Percentiles rank a stretch among this genome's conserved stretches.
Evolutionary conservation across 345 rosid genomes (phyloP).

Genomic region (Boechera stricta): DNA sequence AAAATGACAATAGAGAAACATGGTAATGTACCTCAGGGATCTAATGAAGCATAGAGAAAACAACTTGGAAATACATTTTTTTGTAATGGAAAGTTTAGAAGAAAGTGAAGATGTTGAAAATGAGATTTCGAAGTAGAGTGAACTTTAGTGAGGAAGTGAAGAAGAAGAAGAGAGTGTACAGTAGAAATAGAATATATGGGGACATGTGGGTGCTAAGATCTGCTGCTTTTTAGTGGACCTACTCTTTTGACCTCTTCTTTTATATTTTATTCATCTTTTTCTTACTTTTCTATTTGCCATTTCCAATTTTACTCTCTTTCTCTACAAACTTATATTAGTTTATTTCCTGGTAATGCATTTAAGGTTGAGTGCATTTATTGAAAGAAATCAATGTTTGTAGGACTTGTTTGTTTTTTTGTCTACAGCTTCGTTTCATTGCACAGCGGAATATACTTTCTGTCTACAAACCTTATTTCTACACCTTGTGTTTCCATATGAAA

Average conservation of each 20-base stretch:
- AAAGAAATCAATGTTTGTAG: constrained; percentile 30
- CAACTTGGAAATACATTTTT: neutral
- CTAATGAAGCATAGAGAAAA: constrained; percentile 26
- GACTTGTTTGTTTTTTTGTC: constrained; percentile 41
- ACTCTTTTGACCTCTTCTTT: constrained; percentile 46
- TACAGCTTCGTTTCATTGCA: constrained; percentile 18
- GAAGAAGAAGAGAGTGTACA: constrained; percentile 46
- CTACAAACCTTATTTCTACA: constrained; percentile 11
- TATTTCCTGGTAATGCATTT: constrained; percentile 26
- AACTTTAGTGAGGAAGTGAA: constrained; percentile 31
- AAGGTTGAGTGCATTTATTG: constrained; percentile 34
- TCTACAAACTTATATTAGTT: neutral
- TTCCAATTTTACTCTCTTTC: constrained; percentile 14
- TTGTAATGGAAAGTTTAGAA: constrained; percentile 24
- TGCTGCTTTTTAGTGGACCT: constrained; percentile 42
- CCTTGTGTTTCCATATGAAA: neutral
- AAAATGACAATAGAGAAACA: neutral
- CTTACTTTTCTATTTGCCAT: constrained; percentile 23
- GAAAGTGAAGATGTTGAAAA: constrained; percentile 29
- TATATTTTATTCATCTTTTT: constrained; percentile 22
- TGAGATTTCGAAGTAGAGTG: constrained; percentile 38
- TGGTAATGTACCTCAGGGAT: constrained; percentile 43
- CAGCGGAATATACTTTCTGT: constrained; percentile 33
- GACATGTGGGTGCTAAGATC: constrained; percentile 47
- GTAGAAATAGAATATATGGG: constrained; percentile 48